Conservation (phyloP, 2,329 filamentous ascomycete species). For the Penicillium aurantiogriseum region DNA sequence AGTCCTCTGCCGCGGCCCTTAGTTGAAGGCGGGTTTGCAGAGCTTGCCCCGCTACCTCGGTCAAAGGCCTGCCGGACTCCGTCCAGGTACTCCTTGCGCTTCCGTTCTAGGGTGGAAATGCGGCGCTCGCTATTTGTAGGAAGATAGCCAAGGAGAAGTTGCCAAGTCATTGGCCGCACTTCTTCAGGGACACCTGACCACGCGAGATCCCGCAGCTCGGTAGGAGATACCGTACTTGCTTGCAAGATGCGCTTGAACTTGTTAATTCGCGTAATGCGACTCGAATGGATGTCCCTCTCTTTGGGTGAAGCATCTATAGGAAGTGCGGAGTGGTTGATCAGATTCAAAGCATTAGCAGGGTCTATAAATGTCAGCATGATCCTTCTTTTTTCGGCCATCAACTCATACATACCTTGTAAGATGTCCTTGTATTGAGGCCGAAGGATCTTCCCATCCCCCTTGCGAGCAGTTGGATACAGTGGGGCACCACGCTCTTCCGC, state of each 20-base stretch:
- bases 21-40: constrained; percentile 43
- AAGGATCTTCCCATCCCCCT: constrained; percentile 89
- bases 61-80: constrained; percentile 72
- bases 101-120: constrained; percentile 84
- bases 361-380: constrained; percentile 39
- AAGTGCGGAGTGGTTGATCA: constrained; percentile 82
- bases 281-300: constrained; percentile 80
- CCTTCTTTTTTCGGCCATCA: neutral
- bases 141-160: constrained; percentile 88
- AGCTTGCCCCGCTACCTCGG: constrained; percentile 47
- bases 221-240: constrained; percentile 80
- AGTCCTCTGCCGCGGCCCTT: constrained; percentile 67
- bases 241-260: constrained; percentile 97
- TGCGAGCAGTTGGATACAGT: constrained; percentile 83
- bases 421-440: constrained; percentile 98
- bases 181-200: constrained; percentile 96
- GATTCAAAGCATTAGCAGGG: constrained; percentile 89
- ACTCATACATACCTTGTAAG: constrained; percentile 57
- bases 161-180: constrained; percentile 98
- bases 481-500: constrained; percentile 82
- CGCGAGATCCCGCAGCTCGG: constrained; percentile 78
- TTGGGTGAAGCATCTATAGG: constrained; percentile 73
- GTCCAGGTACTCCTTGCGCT: constrained; percentile 94
- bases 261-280: constrained; percentile 89
- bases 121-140: constrained; percentile 94